These are phyloP conservation scores for Chondrostereum purpureum DNA, from an alignment of 1,284 basidiomycete genomes.

Conservation along the genomic window DNA sequence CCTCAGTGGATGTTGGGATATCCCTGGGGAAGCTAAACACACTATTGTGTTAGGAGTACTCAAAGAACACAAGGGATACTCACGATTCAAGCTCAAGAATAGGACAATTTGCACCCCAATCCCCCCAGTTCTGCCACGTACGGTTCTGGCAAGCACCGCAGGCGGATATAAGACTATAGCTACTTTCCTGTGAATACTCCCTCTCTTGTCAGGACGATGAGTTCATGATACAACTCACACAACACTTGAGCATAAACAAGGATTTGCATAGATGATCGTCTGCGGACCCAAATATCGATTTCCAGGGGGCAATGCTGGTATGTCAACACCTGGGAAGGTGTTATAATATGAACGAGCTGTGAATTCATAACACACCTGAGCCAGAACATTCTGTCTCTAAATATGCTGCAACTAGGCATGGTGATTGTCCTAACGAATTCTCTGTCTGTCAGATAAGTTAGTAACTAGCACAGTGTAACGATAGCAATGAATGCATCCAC, in stretches of 20 bases:
- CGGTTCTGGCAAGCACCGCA: conserved; percentile 31
- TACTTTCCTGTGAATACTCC: too few relatives aligned
- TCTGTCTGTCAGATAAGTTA: too few relatives aligned
- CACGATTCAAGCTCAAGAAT: conserved; percentile 5
- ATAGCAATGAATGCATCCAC: conserved; percentile 16
- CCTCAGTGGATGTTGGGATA: conserved; percentile 23
- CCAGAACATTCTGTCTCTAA: conserved; percentile 28
- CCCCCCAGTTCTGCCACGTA: conserved; percentile 24
- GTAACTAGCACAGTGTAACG: not conserved
- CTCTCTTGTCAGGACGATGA: too few relatives aligned
- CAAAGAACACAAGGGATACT: too few relatives aligned
- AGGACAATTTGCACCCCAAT: conserved; percentile 32
- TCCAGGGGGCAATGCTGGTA: conserved; percentile 24
- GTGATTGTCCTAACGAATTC: conserved; percentile 33
- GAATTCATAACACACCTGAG: conserved; percentile 7
- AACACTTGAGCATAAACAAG: conserved; percentile 28
- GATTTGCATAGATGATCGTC: conserved; percentile 18
- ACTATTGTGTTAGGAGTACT: too few relatives aligned
- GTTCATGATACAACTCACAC: too few relatives aligned
- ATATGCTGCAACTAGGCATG: conserved; percentile 39
- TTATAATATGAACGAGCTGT: not conserved
- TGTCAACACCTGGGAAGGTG: conserved; percentile 16
- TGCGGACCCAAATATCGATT: conserved; percentile 32
- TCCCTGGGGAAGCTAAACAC: conserved; percentile 23
- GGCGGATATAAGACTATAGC: conserved; percentile 31